A percentile compares a stretch with the other conserved stretches of the same genome.
Evolutionary conservation across 345 rosid genomes (phyloP).

Genomic region (Sisymbrium irio): DNA sequence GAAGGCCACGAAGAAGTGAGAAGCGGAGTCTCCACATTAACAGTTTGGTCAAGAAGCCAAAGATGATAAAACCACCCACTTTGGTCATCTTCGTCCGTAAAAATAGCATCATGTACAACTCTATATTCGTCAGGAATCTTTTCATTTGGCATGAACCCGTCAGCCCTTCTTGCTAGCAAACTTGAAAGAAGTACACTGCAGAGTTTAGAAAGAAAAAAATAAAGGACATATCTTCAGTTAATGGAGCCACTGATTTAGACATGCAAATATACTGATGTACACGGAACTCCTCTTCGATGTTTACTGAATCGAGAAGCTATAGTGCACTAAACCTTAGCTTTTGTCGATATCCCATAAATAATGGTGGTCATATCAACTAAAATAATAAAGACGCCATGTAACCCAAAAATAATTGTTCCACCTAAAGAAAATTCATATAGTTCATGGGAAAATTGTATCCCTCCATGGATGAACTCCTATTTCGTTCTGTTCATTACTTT

Average conservation of each 20-base stretch:
- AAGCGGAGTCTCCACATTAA: constrained; percentile 55
- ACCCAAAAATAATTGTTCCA: background rate
- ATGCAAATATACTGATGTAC: constrained; percentile 7
- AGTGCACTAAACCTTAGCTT: constrained; percentile 8
- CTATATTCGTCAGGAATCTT: constrained; percentile 65
- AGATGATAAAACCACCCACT: constrained; percentile 98
- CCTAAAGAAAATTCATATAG: background rate
- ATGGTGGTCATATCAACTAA: background rate
- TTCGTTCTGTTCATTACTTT: background rate
- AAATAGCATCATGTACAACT: constrained; percentile 68
- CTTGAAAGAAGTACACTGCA: constrained; percentile 76
- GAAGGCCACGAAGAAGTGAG: constrained; percentile 84
- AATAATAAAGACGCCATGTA: background rate
- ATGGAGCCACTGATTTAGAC: background rate
- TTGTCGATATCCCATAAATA: background rate
- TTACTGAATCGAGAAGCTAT: constrained; percentile 5
- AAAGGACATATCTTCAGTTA: background rate
- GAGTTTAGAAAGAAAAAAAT: constrained; percentile 18
- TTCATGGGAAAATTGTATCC: background rate
- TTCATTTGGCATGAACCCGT: constrained; percentile 53
- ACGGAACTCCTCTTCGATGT: background rate
- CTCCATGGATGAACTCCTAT: background rate
- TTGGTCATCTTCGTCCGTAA: constrained; percentile 88
- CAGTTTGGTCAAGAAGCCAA: constrained; percentile 92
- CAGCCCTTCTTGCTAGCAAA: constrained; percentile 50